These are phyloP conservation scores for Cladophialophora yegresii DNA, from an alignment of 2,329 filamentous ascomycete genomes.

Conservation along the genomic window DNA sequence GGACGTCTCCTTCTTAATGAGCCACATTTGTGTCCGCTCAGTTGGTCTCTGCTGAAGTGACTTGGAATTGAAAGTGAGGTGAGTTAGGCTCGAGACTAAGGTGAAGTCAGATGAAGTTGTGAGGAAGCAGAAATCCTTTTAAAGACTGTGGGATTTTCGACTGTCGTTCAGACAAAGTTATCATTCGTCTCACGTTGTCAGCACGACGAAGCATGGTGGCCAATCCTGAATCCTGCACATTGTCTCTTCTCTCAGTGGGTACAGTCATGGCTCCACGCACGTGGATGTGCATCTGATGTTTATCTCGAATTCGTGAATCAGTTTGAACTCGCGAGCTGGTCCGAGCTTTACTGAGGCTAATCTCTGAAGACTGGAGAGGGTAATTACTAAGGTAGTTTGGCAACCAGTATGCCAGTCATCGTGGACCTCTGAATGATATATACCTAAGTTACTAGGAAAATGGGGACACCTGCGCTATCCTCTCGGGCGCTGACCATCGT, in stretches of 20 bases:
- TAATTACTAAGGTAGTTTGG: too few species aligned
- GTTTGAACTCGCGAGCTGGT: not conserved
- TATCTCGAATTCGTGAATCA: not conserved
- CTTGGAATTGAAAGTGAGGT: not conserved
- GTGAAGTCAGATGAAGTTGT: not conserved
- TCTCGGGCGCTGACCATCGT: not conserved
- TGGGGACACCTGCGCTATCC: too few species aligned
- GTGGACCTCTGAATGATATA: too few species aligned
- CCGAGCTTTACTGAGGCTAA: not conserved
- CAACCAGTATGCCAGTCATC: too few species aligned
- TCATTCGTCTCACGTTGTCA: not conserved
- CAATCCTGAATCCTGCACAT: not conserved
- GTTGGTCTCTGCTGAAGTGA: not conserved
- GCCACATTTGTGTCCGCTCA: not conserved
- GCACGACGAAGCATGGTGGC: not conserved
- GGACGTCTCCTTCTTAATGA: not conserved
- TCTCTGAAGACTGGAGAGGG: too few species aligned
- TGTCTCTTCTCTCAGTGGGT: not conserved
- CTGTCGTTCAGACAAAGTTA: not conserved
- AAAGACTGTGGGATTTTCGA: not conserved
- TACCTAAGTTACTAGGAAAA: too few species aligned
- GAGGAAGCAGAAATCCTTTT: not conserved
- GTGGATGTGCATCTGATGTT: not conserved
- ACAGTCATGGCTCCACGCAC: too few species aligned
- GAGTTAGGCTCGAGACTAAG: not conserved